A percentile compares a stretch with the other conserved stretches of the same genome.
Conservation (phyloP, 2,329 filamentous ascomycete genomes). For the Gnomoniopsis smithogilvyi region DNA sequence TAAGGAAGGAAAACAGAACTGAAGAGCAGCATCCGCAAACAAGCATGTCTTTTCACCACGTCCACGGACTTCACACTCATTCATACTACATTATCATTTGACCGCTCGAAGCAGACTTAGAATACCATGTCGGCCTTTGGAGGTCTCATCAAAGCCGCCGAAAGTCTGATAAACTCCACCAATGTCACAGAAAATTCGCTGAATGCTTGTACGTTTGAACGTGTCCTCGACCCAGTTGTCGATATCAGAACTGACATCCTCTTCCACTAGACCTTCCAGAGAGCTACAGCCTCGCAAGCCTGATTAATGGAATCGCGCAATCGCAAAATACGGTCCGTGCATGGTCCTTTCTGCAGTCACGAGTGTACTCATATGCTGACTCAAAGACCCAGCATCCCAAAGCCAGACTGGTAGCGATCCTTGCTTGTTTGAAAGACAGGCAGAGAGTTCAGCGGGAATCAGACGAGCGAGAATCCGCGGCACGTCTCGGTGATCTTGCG, state of each 20-base stretch:
- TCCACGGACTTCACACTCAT: too few relatives aligned
- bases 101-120: neutral
- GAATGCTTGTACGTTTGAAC: slow-evolving; percentile 4
- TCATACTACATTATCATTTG: too few relatives aligned
- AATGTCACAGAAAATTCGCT: slow-evolving; percentile 2
- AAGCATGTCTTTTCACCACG: too few relatives aligned
- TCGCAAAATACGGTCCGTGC: slow-evolving; percentile 2
- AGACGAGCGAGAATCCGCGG: slow-evolving; percentile 1
- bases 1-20: too few relatives aligned
- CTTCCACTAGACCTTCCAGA: slow-evolving; percentile 1
- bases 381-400: neutral
- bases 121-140: neutral
- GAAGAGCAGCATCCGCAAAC: too few relatives aligned
- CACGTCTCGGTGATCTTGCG: slow-evolving; percentile 2
- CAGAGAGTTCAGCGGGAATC: neutral
- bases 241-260: slow-evolving; percentile 4
- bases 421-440: slow-evolving; percentile 9
- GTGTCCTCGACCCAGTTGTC: neutral
- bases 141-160: neutral
- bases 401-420: slow-evolving; percentile 5
- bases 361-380: neutral
- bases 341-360: neutral
- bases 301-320: neutral
- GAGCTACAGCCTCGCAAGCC: neutral
- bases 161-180: neutral